Evolutionary conservation across 1,139 yeast genomes (phyloP), one percentile per base, ranked within the genome.

Genomic region (Zygosaccharomyces pseudobailii): DNA sequence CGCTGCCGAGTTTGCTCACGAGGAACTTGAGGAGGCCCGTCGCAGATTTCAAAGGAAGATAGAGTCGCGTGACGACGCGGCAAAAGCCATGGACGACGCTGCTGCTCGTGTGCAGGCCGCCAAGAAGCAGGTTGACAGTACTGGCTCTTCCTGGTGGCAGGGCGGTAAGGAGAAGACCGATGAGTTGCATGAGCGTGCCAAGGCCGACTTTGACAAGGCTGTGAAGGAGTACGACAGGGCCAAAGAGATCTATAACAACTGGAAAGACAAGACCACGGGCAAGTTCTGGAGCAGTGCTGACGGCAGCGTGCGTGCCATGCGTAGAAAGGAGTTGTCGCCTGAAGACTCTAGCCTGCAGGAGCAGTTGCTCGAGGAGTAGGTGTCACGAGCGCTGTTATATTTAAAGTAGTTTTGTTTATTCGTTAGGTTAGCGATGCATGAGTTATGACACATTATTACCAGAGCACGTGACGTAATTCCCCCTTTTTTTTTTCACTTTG

Each of bases 1-100:
- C 40, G 77, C 76, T 3, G 59, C 68, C 20, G 67, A 62, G 28
- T 66, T 71, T 49, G 72, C 77, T 3, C 59, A 60, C 25, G 78
- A 73, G 23, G 72, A 71, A 53, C 58, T 62, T 35, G 69, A 68
- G 6, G 69, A 69, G 9, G 52, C 59, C n/a, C 45, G 37, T 31
- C 42, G 40, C n/a, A 34, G 42, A 6, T 38, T 33, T 31, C 39
- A 42, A 25, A 57, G 51, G 27, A 43, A 51, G 25, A 42, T 50
- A 8, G 40, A 48, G 19, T 41, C 53, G 19, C 51, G 52, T 37
- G 44, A 52, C 6, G 51, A 50, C 27, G 51, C 56, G 3, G 45
- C 51, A 13, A 46, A 42, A 7, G 56, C 52, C 6, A 52, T 52
- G 31, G 50, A 54, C 20, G 56, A 56, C 24, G 54, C 55, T 6